Evolutionary conservation across 805 yeast genomes (phyloP).

Genomic region (Saccharomyces jurei): DNA sequence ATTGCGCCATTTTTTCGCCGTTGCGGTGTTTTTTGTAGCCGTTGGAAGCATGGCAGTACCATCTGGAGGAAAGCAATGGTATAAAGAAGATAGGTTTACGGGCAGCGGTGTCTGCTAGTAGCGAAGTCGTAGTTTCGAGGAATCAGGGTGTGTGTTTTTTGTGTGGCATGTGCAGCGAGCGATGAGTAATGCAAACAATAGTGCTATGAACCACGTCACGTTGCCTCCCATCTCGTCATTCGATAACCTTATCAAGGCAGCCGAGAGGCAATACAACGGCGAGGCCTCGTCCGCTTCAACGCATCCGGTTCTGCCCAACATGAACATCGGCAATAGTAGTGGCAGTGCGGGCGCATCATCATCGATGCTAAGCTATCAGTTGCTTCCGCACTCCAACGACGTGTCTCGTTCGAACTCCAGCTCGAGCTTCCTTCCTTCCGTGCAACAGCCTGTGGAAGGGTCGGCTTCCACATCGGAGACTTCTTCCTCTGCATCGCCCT

Average conservation of each 20-base stretch:
- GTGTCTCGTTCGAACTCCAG: slow-evolving; percentile 3
- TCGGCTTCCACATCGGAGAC: slow-evolving; percentile 8
- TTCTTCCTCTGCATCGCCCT: slow-evolving; percentile 10
- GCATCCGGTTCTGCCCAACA: neutral
- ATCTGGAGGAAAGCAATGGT: neutral
- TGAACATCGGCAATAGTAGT: slow-evolving; percentile 1
- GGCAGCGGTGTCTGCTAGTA: neutral
- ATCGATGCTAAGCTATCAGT: slow-evolving; percentile 8
- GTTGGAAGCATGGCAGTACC: neutral
- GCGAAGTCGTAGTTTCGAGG: neutral
- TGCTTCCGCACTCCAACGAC: slow-evolving; percentile 3
- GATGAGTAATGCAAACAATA: neutral
- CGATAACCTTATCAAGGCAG: slow-evolving; percentile 24
- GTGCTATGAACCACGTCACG: slow-evolving; percentile 4
- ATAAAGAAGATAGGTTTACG: neutral
- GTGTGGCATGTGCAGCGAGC: neutral
- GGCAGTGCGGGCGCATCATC: slow-evolving; percentile 3
- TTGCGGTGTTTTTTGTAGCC: neutral
- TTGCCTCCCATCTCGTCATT: slow-evolving; percentile 28
- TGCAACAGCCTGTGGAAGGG: slow-evolving; percentile 15
- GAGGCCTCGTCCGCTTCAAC: neutral
- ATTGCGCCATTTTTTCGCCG: neutral
- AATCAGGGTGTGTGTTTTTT: neutral
- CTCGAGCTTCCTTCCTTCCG: slow-evolving; percentile 21
- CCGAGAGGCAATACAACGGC: slow-evolving; percentile 17